Base-by-base conservation (phyloP, 371 early-diverging fungal genomes). In the Cokeromyces recurvatus region DNA sequence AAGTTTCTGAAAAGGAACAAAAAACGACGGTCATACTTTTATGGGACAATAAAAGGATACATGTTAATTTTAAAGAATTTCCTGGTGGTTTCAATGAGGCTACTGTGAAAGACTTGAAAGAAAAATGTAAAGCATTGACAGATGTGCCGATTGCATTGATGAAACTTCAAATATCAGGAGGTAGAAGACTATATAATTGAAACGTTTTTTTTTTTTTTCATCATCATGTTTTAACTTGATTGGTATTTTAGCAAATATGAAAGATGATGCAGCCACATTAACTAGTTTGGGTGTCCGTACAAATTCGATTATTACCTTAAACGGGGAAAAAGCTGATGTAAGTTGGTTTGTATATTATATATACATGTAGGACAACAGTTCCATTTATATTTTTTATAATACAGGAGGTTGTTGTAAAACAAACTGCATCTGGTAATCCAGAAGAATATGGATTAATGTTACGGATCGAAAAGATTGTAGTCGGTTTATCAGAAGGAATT, bases 211-310 rank as follows among this genome's bases (percentile, higher is more conserved):
- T 29, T 5, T 5, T 5, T 8, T 11, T 11, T 29, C 11, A 8
- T 11, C 29, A 29, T 29, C 8, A 11, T 29, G 29, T 11, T 29
- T 29, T 29, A 29, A 29, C 35, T 9, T 11, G n/a, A 5, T 11
- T 34, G 4, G 5, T 34, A 34, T 29, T 5, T 9, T 24, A 75
- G 83, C 83, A 1, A 67, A 77, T 11, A 74, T 83, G 54, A 83
- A 79, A 50, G 83, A 83, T 46, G 78, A 83, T 32, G 75, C 66
- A n/a, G 79, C 81, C 1, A 74, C 69, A 1, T 48, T 83, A 38
- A 54, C 62, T 2, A 75, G 78, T 16, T 68, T 72, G 40, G 83
- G 83, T 20, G 58, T 83, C 38, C 69, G 64, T 36, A 63, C 74
- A 22, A 62, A 65, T 37, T 77, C 76, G 3, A 49, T 64, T 21